A percentile compares a stretch with the other conserved stretches of the same genome.
Evolutionary conservation across 2,329 filamentous ascomycete species (phyloP).

Genomic region (Phyllosticta citriasiana): DNA sequence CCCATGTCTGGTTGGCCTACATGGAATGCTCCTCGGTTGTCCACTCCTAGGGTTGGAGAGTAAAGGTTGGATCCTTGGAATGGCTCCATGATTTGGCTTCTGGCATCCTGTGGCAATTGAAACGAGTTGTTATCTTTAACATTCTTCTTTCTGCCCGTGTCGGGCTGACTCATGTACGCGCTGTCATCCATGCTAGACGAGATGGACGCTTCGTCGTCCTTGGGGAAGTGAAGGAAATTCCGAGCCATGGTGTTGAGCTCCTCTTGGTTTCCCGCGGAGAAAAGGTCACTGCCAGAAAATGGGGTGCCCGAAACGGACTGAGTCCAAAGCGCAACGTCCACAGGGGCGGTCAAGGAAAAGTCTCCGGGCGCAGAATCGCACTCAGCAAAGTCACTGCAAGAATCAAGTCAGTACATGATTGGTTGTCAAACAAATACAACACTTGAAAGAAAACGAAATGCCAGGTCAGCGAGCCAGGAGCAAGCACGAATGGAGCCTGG

Average conservation of each 20-base stretch:
- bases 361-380: slow-evolving; percentile 22
- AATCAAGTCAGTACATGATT: slow-evolving; percentile 23
- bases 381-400: slow-evolving; percentile 30
- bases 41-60: slow-evolving; percentile 28
- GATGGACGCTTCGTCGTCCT: slow-evolving; percentile 28
- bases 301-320: slow-evolving; percentile 28
- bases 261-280: slow-evolving; percentile 19
- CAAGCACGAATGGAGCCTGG: background rate
- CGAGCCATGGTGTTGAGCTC: slow-evolving; percentile 26
- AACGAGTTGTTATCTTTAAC: slow-evolving; percentile 6
- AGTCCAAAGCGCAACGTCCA: slow-evolving; percentile 32
- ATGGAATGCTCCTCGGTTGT: slow-evolving; percentile 23
- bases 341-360: slow-evolving; percentile 22
- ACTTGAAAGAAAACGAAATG: slow-evolving; percentile 16
- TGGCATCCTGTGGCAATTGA: slow-evolving; percentile 21
- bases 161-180: slow-evolving; percentile 30
- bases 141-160: slow-evolving; percentile 24
- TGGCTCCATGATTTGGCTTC: slow-evolving; percentile 20
- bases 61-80: slow-evolving; percentile 24
- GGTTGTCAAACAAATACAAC: slow-evolving; percentile 13
- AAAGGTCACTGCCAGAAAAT: slow-evolving; percentile 24
- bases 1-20: slow-evolving; percentile 24
- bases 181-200: slow-evolving; percentile 32
- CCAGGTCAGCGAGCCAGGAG: slow-evolving; percentile 22
- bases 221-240: slow-evolving; percentile 22